Evolutionary conservation across 1,284 basidiomycete species (phyloP).

Genomic region (Megacollybia platyphylla): DNA sequence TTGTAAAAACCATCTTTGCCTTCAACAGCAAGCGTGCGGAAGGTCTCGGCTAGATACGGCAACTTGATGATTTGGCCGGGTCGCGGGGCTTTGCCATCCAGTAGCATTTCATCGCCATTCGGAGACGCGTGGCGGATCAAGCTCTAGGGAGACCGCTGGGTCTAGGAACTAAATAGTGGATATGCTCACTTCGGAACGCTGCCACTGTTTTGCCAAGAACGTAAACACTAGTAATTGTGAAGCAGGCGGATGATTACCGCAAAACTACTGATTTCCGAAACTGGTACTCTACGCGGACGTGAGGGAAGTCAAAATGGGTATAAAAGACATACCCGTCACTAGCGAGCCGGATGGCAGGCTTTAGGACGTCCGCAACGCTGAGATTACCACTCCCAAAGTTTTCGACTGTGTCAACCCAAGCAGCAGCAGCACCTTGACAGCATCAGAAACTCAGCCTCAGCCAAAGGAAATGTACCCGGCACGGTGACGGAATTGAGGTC

Average conservation of each 20-base stretch:
- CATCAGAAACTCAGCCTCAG: background rate
- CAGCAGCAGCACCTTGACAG: conserved; percentile 69
- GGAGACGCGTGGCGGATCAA: conserved; percentile 76
- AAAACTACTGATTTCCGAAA: conserved; percentile 65
- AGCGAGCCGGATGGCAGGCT: conserved; percentile 76
- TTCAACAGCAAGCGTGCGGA: conserved; percentile 65
- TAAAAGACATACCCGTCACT: conserved; percentile 58
- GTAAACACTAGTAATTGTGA: background rate
- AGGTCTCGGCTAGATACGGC: conserved; percentile 75
- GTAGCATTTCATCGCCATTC: conserved; percentile 74
- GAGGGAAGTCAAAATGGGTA: background rate
- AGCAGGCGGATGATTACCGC: conserved; percentile 26
- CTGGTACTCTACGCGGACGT: conserved; percentile 42
- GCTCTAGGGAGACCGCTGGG: conserved; percentile 15
- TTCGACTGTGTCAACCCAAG: conserved; percentile 86
- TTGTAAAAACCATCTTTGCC: conserved; percentile 91
- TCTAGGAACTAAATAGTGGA: background rate
- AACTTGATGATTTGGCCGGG: conserved; percentile 71
- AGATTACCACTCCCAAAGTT: conserved; percentile 78
- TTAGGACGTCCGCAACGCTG: conserved; percentile 71
- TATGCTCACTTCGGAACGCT: conserved; percentile 39
- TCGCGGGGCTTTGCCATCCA: conserved; percentile 68
- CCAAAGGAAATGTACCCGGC: conserved; percentile 42
- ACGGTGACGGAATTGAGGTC: conserved; percentile 88
- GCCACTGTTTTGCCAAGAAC: conserved; percentile 41